Evolutionary conservation across 2,329 filamentous ascomycete genomes (phyloP).

Genomic region (Clarireedia homoeocarpa): DNA sequence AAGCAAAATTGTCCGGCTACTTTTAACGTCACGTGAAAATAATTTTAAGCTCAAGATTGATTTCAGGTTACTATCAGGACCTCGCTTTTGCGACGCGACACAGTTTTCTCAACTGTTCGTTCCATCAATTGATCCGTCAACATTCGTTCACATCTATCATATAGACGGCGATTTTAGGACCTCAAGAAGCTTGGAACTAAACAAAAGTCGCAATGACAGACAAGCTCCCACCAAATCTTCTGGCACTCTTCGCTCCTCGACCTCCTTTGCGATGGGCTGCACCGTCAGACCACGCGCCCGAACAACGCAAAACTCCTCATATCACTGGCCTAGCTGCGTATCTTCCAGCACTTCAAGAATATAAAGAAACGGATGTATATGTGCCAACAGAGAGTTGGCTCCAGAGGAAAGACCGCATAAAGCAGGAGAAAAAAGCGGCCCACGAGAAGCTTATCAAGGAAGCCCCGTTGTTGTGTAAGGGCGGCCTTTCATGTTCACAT

Average conservation of each 20-base stretch:
- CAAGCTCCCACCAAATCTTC: slow-evolving; percentile 85
- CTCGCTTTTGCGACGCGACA: slow-evolving; percentile 3
- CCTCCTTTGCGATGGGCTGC: slow-evolving; percentile 86
- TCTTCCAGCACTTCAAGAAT: slow-evolving; percentile 64
- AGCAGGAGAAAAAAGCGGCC: slow-evolving; percentile 67
- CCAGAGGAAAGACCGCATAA: slow-evolving; percentile 75
- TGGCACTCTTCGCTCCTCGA: slow-evolving; percentile 90
- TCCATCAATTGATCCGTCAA: slow-evolving; percentile 1
- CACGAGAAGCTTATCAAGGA: slow-evolving; percentile 43
- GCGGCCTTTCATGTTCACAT: slow-evolving; percentile 22
- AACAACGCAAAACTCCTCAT: slow-evolving; percentile 67
- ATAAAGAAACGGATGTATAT: slow-evolving; percentile 71
- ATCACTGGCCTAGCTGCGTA: slow-evolving; percentile 69
- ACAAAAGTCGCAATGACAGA: slow-evolving; percentile 66
- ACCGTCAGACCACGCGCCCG: slow-evolving; percentile 73
- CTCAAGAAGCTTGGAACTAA: not conserved
- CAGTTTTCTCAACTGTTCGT: not conserved
- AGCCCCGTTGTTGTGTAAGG: slow-evolving; percentile 27
- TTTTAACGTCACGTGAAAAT: too few relatives aligned
- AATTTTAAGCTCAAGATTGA: slow-evolving; percentile 5
- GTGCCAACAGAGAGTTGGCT: slow-evolving; percentile 88
- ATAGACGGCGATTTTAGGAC: not conserved
- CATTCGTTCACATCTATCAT: not conserved
- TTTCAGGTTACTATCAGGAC: not conserved
- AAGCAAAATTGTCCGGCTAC: too few relatives aligned